Base-by-base conservation (phyloP, 805 yeast genomes). In the Saccharomycopsis synnaedendra region DNA sequence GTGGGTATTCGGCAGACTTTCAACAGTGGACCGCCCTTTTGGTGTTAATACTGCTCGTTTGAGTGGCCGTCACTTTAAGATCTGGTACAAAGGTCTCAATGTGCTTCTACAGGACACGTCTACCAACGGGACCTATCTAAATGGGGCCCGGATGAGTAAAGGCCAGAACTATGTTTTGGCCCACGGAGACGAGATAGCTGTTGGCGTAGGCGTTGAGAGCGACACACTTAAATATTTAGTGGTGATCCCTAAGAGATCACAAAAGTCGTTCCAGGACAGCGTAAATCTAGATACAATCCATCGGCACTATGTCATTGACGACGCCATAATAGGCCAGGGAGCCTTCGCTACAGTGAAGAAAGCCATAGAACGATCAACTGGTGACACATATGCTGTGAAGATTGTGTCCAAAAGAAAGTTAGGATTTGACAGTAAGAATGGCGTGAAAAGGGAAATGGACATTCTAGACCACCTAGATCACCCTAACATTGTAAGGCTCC, bases 271-370 rank as follows among this genome's bases (percentile, higher is more conserved):
- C 2, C 19, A 19, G 19, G n/a, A 9, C n/a, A n/a, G 36, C 36
- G 36, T 34, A 8, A 34, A 34, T n/a, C 36, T 34, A 9, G n/a
- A 34, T 3, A n/a, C 8, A 9, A 78, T 85, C 7, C 71, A 72
- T 56, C 76, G 74, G 50, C 78, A 82, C 57, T 93, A 81, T 63
- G 82, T 85, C 9, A 77, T 90, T 27, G 76, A 82, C 50, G 85
- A 82, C 60, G 95, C 85, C 58, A 80, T 85, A 10, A 85, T 90
- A 1, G 98, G 98, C 1, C 93, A 87, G 57, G 98, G 98, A n/a
- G 97, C 97, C 6, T 90, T 90, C 72, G 97, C 97, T 4, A 84
- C 89, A 1, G 98, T 93, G 32, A 82, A 87, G 55, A 86, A 86
- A 60, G 96, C 94, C 4, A 78, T 89, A 1, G 93, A 88, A 58